A percentile compares a stretch with the other conserved stretches of the same genome.
phyloP scores from a whole-genome alignment of 2,329 filamentous ascomycete species.

The Aspergillus persii region DNA sequence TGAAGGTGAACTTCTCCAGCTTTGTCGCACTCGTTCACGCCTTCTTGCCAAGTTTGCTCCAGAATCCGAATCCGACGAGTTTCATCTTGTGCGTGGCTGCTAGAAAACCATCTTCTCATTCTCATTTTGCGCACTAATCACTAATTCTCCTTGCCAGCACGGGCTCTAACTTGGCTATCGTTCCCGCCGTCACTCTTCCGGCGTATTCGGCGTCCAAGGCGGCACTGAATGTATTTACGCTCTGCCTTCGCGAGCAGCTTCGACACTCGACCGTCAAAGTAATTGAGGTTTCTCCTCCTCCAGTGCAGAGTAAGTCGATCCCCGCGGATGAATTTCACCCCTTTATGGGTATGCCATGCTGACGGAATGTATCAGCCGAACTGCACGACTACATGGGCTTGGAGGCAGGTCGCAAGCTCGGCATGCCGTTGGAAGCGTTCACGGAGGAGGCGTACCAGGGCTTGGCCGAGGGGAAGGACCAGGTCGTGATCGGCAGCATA shows the following conservation, averaged over 20 bases:
- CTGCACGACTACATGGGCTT: too few relatives aligned
- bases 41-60: slow-evolving; percentile 46
- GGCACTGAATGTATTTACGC: slow-evolving; percentile 50
- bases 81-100: slow-evolving; percentile 29
- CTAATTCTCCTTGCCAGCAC: slow-evolving; percentile 25
- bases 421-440: too few relatives aligned
- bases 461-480: too few relatives aligned
- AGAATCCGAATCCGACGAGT: slow-evolving; percentile 12
- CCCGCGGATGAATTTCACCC: too few relatives aligned
- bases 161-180: slow-evolving; percentile 46
- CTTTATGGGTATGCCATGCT: too few relatives aligned
- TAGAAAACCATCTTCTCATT: too few relatives aligned
- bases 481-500: too few relatives aligned
- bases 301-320: slow-evolving; percentile 35
- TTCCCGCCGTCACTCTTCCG: slow-evolving; percentile 47
- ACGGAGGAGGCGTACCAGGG: too few relatives aligned
- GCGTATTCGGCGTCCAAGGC: slow-evolving; percentile 57
- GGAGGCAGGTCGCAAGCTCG: too few relatives aligned
- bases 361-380: too few relatives aligned
- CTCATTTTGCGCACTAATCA: too few relatives aligned
- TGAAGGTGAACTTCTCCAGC: slow-evolving; percentile 51
- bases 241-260: slow-evolving; percentile 48
- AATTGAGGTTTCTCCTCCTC: slow-evolving; percentile 50
- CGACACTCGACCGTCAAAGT: slow-evolving; percentile 36
- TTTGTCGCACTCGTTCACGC: slow-evolving; percentile 46